Base-by-base conservation (phyloP, 2,329 filamentous ascomycete genomes). In the Colletotrichum camelliae region DNA sequence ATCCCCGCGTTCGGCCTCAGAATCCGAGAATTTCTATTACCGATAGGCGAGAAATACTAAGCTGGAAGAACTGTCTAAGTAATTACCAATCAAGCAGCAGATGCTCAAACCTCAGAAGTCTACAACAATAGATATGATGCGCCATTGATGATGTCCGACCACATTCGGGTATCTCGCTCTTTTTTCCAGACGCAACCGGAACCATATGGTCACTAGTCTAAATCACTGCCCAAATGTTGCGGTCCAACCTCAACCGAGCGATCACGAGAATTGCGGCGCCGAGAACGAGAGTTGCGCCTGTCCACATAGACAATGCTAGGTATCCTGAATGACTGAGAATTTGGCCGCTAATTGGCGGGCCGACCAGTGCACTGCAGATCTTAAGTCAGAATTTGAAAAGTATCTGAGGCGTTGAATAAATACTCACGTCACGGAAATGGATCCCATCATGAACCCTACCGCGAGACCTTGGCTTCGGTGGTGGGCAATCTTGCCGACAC, bases 311-410 rank as follows among this genome's bases (percentile, higher is more conserved):
- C 6, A 87, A 74, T 0, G 85, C 79, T 6, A 87, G 77, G 67
- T 86, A 88, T 12, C 85, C 84, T 15, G 84, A 85, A n/a, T 80
- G 80, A 18, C 55, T 67, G 1, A 84, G 78, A 2, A 88, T 80
- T 18, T 83, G 81, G 0, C 87, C 86, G 35, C 85, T 85, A 8
- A 88, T 86, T 0, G 85, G 86, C 1, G 85, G 81, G 12, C 85
- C 85, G 6, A 85, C 82, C 64, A 88, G 82, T 6, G 84, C 83
- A 16, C 85, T 86, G 18, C 66, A 43, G 8, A 7, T 57, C 1
- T 2, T 3, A 5, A 15, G 15, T 64, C 24, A 39, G 60, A 13
- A 27, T 7, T 27, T 21, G 6, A 6, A 4, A 27, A 18, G 7
- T 13, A 4, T 6, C 9, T 3, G 3, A 31, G 18, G 2, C 12